Evolutionary conservation across 192 early-diverging fungal genomes (phyloP), one percentile per base, ranked within the genome.

Genomic region (Helicostylum pulchrum): DNA sequence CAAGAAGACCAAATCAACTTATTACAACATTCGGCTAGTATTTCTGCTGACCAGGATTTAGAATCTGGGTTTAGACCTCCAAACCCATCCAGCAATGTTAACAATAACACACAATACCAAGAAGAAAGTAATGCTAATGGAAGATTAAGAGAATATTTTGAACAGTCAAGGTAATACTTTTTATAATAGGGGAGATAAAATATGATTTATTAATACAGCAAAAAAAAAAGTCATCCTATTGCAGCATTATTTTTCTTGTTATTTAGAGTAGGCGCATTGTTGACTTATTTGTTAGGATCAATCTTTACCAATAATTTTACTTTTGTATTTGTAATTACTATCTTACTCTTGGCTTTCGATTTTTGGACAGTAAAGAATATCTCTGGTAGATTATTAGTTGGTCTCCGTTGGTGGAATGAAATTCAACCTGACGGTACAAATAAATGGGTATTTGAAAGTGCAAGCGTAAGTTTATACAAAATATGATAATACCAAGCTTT

Each of bases 281-380:
- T 87, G 26, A 86, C 90, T 31, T 99, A 98, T 77, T 72, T 97
- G 45, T 80, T 98, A 49, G 90, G 90, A 26, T 88, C 84, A 59
- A 75, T 94, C 64, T 87, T 96, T 65, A 90, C 89, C 10, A 74
- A 82, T 68, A 92, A 87, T 77, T 96, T 95, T 77, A 87, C 96
- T 21, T 75, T 97, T 20, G 81, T 91, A 4, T 98, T 99, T 75
- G 92, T 99, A 12, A 67, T 98, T 36, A 92, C 90, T 50, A 88
- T 96, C 12, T 81, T 99, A 39, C 80, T 94, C 26, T 86, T 99
- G 34, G 87, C 94, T 5, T 95, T 98, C 77, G 96, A 99, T 61
- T 99, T 99, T 72, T 99, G 96, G 96, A 97, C 94, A 0, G 94
- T 98, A 15, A 99, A 99, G 76, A 99, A 99, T 71, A 91, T 99